Base-by-base conservation (phyloP, 805 yeast species). In the Kluyveromyces starmeri region DNA sequence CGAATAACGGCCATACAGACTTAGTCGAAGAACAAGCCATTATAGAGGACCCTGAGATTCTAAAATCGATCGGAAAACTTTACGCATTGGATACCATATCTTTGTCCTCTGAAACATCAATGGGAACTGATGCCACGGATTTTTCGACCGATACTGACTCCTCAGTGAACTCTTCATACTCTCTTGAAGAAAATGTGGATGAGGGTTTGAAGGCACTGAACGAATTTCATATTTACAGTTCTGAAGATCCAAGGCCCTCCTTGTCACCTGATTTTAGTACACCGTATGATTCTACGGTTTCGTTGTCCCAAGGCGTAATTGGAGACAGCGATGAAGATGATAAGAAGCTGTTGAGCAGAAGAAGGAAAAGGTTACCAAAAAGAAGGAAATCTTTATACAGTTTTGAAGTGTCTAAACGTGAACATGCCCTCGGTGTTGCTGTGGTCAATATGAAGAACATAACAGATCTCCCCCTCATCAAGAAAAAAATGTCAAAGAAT, bases 391-490 rank as follows among this genome's bases (percentile, higher is more conserved):
- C 37, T 11, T 33, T 35, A 18, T 39, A 42, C 8, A 51, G 46
- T 24, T 56, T 49, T 37, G 46, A 47, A 25, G 44, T 56, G 1
- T 47, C 53, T 1, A 56, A 54, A 37, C 47, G 36, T 28, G 45
- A 43, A 21, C 61, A 56, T 35, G 53, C 61, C 1, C 51, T 60
- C 19, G 98, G 97, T 2, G 81, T 88, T 6, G 57, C 83, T 4
- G 83, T 81, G 46, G 51, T 89, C 22, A 94, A 88, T 42, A 73
- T 89, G 14, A 69, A 74, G 3, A 72, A 80, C 1, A 85, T 89
- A 7, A 61, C 73, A 2, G 85, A 79, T 38, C 62, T 89, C 23
- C 98, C 98, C 1, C 83, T 94, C 0, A 67, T 78, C 35, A 69
- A 70, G 26, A 78, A 80, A 43, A 55, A 51, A 32, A 61, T 83